Evolutionary conservation across 2,329 filamentous ascomycete species (phyloP).

Genomic region (Bimuria novae-zelandiae): DNA sequence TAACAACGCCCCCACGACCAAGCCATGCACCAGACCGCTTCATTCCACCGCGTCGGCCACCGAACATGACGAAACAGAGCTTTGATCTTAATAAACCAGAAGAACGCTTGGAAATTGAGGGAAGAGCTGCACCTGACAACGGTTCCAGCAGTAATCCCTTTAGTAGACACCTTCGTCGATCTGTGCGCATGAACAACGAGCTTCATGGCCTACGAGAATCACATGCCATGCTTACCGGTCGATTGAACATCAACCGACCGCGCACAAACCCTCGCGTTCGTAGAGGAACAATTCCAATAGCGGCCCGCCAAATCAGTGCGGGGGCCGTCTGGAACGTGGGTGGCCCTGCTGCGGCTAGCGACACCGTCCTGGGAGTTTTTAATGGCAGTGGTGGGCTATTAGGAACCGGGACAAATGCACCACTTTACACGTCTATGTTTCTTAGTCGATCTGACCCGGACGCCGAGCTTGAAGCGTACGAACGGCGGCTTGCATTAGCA

Average conservation of each 20-base stretch:
- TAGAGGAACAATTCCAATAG: conserved; percentile 23
- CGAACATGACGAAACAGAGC: conserved; percentile 50
- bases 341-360: conserved; percentile 63
- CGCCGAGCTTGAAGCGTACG: conserved; percentile 70
- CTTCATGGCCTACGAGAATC: conserved; percentile 38
- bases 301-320: conserved; percentile 59
- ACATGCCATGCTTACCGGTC: conserved; percentile 32
- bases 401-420: conserved; percentile 74
- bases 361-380: conserved; percentile 57
- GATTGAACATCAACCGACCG: conserved; percentile 23
- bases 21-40: conserved; percentile 61
- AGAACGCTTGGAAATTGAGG: conserved; percentile 51
- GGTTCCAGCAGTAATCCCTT: conserved; percentile 59
- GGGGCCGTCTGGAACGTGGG: conserved; percentile 79
- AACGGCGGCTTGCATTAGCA: conserved; percentile 76
- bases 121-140: conserved; percentile 52
- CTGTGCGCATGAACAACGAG: conserved; percentile 38
- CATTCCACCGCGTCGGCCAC: conserved; percentile 54
- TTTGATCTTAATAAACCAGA: conserved; percentile 59
- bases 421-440: conserved; percentile 63
- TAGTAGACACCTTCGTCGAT: conserved; percentile 46
- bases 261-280: conserved; percentile 26
- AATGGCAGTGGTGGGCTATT: conserved; percentile 67
- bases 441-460: conserved; percentile 55
- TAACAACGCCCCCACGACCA: conserved; percentile 23